phyloP scores from a whole-genome alignment of 2,329 filamentous ascomycete species.

The Grosmannia clavigera region DNA sequence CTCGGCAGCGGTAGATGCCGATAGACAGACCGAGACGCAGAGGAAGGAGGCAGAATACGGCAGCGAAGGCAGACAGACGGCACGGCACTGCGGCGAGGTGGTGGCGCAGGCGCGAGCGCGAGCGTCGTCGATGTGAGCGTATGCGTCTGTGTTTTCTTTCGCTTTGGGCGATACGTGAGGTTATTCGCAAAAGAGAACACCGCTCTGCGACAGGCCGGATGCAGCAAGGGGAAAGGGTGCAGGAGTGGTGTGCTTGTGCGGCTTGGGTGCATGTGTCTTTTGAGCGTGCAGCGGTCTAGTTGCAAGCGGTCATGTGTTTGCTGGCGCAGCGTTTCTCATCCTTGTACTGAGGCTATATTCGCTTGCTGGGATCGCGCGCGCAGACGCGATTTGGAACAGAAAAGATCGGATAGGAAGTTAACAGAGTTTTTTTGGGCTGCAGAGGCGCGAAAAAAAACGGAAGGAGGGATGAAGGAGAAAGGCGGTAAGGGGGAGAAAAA shows the following conservation, averaged over 20 bases:
- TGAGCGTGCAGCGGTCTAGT: neutral
- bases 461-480: neutral
- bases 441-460: neutral
- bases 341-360: constrained; percentile 1
- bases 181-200: constrained; percentile 8
- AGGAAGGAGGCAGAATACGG: too few relatives aligned
- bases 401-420: constrained; percentile 13
- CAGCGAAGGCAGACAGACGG: too few relatives aligned
- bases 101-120: neutral
- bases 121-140: neutral
- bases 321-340: constrained; percentile 1
- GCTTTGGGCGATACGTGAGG: constrained; percentile 6
- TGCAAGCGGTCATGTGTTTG: neutral
- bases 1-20: too few relatives aligned
- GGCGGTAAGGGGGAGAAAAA: neutral
- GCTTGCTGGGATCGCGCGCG: neutral
- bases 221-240: neutral
- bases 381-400: neutral
- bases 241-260: neutral
- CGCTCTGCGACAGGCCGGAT: neutral
- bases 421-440: constrained; percentile 9
- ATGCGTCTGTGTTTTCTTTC: neutral
- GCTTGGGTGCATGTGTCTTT: neutral
- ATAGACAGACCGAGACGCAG: too few relatives aligned
- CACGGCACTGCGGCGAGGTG: too few relatives aligned